Percentiles rank a stretch among this genome's conserved stretches.
These are phyloP conservation scores for Hippophae rhamnoides DNA, from an alignment of 306 rosid species.

Conservation along the genomic window DNA sequence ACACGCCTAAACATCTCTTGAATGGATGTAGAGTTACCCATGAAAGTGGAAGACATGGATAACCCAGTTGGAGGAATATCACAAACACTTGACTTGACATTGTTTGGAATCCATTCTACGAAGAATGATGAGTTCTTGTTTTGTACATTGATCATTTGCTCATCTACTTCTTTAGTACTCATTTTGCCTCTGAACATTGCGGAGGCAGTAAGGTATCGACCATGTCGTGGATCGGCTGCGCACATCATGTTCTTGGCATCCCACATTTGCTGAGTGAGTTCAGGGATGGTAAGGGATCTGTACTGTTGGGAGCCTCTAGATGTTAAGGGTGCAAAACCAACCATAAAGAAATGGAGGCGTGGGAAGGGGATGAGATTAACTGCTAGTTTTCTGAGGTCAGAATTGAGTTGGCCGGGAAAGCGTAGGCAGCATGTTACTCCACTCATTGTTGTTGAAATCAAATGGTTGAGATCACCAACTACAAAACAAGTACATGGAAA, in stretches of 20 bases:
- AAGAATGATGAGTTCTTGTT: constrained; percentile 83
- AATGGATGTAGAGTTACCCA: constrained; percentile 82
- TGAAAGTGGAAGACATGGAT: constrained; percentile 73
- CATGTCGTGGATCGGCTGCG: constrained; percentile 86
- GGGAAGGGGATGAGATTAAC: constrained; percentile 78
- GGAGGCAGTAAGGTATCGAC: constrained; percentile 73
- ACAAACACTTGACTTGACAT: constrained; percentile 82
- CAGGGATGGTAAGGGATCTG: constrained; percentile 72
- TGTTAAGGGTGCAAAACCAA: constrained; percentile 81
- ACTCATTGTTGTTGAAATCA: constrained; percentile 93
- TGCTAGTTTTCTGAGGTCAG: constrained; percentile 74
- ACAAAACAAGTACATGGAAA: not conserved
- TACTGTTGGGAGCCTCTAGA: constrained; percentile 67
- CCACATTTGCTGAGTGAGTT: constrained; percentile 94
- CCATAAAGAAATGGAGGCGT: constrained; percentile 86
- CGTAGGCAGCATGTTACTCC: constrained; percentile 92
- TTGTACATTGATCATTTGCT: constrained; percentile 76
- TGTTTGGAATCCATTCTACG: constrained; percentile 92
- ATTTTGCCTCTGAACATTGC: constrained; percentile 85
- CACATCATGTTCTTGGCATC: constrained; percentile 82
- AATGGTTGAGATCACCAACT: constrained; percentile 91
- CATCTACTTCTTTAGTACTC: constrained; percentile 89
- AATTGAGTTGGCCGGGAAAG: constrained; percentile 84
- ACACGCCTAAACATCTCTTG: constrained; percentile 88
- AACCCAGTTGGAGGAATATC: constrained; percentile 76